Percentiles rank a stretch among this genome's conserved stretches.
Evolutionary conservation across 768 basidiomycete genomes (phyloP).

Genomic region (Mrakia hoshinonis): DNA sequence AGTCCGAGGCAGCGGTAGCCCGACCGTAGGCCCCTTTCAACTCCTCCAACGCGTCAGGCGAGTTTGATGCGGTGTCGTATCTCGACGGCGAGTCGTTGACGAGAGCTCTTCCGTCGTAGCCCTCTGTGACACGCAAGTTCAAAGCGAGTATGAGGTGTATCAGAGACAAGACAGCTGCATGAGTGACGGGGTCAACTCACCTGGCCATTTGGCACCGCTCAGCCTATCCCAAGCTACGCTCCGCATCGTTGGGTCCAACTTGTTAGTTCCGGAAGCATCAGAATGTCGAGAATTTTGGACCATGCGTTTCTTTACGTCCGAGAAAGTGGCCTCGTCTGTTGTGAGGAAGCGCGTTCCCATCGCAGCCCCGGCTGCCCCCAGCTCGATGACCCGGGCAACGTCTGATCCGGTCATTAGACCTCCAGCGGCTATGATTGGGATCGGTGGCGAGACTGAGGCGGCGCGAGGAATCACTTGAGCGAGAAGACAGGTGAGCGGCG

Average conservation of each 20-base stretch:
- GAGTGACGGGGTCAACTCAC: not conserved
- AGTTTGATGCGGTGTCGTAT: not conserved
- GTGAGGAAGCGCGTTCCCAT: slow-evolving; percentile 68
- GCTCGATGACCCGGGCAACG: slow-evolving; percentile 55
- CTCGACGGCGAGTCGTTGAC: not conserved
- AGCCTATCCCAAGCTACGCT: slow-evolving; percentile 6
- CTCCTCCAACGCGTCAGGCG: not conserved
- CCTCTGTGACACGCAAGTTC: not conserved
- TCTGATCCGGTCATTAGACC: slow-evolving; percentile 60
- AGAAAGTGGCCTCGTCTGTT: slow-evolving; percentile 56
- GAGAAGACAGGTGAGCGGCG: slow-evolving; percentile 55
- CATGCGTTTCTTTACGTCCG: slow-evolving; percentile 46
- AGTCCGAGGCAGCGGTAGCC: not conserved
- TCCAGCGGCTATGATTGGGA: slow-evolving; percentile 61
- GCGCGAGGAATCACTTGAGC: slow-evolving; percentile 47
- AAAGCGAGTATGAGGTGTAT: not conserved
- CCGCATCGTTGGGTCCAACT: not conserved
- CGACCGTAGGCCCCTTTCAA: not conserved
- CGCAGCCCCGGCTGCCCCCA: slow-evolving; percentile 61
- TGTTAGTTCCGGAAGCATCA: slow-evolving; percentile 32
- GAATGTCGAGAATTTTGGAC: not conserved
- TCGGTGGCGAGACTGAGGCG: slow-evolving; percentile 29
- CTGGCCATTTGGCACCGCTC: not conserved
- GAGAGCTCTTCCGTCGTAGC: not conserved
- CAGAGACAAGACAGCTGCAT: not conserved